These are phyloP conservation scores for Cutaneotrichosporon sp. DNA, from an alignment of 1,284 basidiomycete genomes.

Conservation along the genomic window DNA sequence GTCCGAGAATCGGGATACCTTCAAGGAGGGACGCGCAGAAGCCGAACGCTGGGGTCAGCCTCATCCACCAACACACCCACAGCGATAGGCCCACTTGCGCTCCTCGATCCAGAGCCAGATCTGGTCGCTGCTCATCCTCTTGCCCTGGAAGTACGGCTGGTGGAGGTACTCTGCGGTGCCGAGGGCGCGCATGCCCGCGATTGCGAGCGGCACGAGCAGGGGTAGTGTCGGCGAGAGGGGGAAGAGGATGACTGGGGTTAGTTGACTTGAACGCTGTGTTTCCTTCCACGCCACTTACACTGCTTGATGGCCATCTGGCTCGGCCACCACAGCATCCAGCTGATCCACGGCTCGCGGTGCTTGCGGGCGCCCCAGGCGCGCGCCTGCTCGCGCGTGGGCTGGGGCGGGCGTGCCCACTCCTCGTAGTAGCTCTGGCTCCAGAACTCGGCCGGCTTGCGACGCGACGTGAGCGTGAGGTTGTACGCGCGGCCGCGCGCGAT, in stretches of 20 bases:
- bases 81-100: constrained; percentile 79
- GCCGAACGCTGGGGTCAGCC: constrained; percentile 65
- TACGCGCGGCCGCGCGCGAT: constrained; percentile 71
- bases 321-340: constrained; percentile 58
- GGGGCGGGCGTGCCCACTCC: constrained; percentile 75
- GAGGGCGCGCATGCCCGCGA: constrained; percentile 68
- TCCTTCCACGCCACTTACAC: constrained; percentile 48
- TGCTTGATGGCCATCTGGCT: constrained; percentile 59
- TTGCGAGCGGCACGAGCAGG: constrained; percentile 65
- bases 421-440: constrained; percentile 79
- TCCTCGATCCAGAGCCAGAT: constrained; percentile 77
- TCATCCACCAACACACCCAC: constrained; percentile 55
- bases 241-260: constrained; percentile 62
- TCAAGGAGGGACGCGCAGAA: constrained; percentile 77
- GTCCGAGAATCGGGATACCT: constrained; percentile 71
- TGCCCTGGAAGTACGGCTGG: constrained; percentile 73
- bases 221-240: constrained; percentile 68
- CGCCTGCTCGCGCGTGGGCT: constrained; percentile 31
- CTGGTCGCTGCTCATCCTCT: constrained; percentile 72
- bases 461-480: constrained; percentile 73
- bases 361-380: constrained; percentile 27
- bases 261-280: not conserved
- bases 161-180: constrained; percentile 71
- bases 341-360: constrained; percentile 41
- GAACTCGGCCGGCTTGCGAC: constrained; percentile 76